These are phyloP conservation scores for Plasmodium reichenowi DNA, from an alignment of 169 alveolate genomes.

Conservation along the genomic window DNA sequence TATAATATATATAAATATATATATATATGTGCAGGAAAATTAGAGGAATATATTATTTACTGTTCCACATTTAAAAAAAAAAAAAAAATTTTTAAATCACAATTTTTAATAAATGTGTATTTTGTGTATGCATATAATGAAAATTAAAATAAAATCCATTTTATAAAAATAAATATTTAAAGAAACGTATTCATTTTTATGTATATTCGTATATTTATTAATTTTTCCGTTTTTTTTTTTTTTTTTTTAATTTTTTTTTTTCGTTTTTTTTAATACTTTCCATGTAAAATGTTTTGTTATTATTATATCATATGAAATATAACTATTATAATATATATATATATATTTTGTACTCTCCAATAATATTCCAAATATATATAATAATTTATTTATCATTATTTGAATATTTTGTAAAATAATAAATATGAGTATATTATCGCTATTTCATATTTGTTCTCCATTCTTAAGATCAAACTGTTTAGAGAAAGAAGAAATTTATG, in stretches of 20 bases:
- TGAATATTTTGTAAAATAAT: not conserved
- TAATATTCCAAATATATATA: too few relatives aligned
- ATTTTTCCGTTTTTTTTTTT: not conserved
- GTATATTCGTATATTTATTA: not conserved
- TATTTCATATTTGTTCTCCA: conserved; percentile 73
- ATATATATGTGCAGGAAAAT: too few relatives aligned
- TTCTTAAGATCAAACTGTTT: conserved; percentile 45
- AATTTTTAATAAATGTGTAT: too few relatives aligned
- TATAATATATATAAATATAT: too few relatives aligned
- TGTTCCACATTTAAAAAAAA: too few relatives aligned
- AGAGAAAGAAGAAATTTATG: conserved; percentile 42
- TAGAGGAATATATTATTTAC: too few relatives aligned
- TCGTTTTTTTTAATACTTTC: not conserved
- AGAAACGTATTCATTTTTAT: not conserved
- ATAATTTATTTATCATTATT: not conserved
- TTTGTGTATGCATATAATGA: too few relatives aligned
- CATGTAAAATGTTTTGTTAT: conserved; percentile 1
- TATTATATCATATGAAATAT: not conserved
- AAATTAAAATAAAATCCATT: too few relatives aligned
- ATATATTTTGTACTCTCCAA: not conserved
- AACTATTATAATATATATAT: not conserved
- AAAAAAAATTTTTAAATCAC: too few relatives aligned
- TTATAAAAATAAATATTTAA: too few relatives aligned
- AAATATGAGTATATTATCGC: conserved; percentile 66
- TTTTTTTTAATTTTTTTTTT: not conserved